Evolutionary conservation across 2,329 filamentous ascomycete genomes (phyloP), one percentile per base, ranked within the genome.

Genomic region (Graphiopsis chlorocephala): DNA sequence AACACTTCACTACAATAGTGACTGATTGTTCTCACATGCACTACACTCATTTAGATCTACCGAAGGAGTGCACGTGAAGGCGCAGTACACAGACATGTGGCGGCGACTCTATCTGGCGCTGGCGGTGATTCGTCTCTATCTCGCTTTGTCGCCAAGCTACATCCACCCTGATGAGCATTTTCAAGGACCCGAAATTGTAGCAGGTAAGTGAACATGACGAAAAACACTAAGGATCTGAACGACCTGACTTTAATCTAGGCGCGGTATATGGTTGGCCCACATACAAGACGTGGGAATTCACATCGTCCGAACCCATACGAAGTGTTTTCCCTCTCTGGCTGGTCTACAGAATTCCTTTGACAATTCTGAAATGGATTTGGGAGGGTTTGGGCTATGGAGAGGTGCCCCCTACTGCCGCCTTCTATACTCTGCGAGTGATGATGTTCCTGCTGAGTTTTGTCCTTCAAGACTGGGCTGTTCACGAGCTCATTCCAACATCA

Each of bases 161-260:
- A 86, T 99, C 55, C 95, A 99, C 78, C 95, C 95, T 5, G 95
- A 99, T 81, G 95, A 99, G 84, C 95, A 98, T 82, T 99, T 99
- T 74, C 95, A 99, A 81, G 95, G 95, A 38, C 95, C 95, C 17
- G 95, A 99, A 82, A 90, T 98, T 69, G 95, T 98, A 74, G 93
- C 94, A 74, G 94, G 94, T 97, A 86, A 71, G 88, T 81, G 48
- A 20, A 11, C 12, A 45, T 33, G 23, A 61, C 6, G 12, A 23
- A 8, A 15, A 4, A 1, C 5, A 4, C 1, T 33, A 3, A 11
- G 23, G 12, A 15, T 2, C 1, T 8, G 12, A 26, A 11, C 10
- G 31, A 25, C 17, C 60, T 62, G 10, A 62, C 31, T 29, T 23
- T 6, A 60, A 38, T 11, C 26, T 74, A 97, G 94, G 93, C 73